Conservation (phyloP, 192 early-diverging fungal species). For the Rhizophagus clarus region DNA sequence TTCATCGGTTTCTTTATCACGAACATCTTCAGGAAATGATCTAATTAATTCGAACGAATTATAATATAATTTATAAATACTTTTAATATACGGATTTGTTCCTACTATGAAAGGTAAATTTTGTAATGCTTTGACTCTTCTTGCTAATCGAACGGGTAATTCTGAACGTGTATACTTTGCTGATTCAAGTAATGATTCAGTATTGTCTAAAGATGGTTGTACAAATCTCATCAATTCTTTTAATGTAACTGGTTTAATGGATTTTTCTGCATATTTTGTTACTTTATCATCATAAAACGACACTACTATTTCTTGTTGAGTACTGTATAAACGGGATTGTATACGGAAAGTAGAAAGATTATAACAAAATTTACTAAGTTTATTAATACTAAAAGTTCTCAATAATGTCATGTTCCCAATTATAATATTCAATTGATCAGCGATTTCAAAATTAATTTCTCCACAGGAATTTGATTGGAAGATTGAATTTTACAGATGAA, state of each 20-base stretch:
- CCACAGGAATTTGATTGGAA: no score
- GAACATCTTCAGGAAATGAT: constrained; percentile 60
- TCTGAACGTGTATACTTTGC: constrained; percentile 71
- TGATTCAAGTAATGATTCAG: constrained; percentile 56
- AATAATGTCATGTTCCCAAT: no score
- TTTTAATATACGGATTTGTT: constrained; percentile 89
- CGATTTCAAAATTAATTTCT: no score
- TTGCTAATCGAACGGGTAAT: constrained; percentile 87
- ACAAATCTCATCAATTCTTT: constrained; percentile 76
- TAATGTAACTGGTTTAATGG: constrained; percentile 73
- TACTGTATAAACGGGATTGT: no score
- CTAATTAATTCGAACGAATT: constrained; percentile 65
- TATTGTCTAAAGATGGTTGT: constrained; percentile 54
- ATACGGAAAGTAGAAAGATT: no score
- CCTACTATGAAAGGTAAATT: constrained; percentile 95
- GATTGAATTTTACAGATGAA: no score
- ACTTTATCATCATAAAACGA: constrained; percentile 28
- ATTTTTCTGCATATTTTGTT: constrained; percentile 56
- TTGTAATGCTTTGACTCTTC: constrained; percentile 85
- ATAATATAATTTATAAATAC: constrained; percentile 80
- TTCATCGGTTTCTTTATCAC: constrained; percentile 54
- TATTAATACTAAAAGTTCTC: no score
- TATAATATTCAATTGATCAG: no score
- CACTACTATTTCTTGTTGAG: background rate
- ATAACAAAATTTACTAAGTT: no score